These are phyloP conservation scores for Alloteropsis angusta DNA, from an alignment of 202 grass and related monocot species.

Conservation along the genomic window DNA sequence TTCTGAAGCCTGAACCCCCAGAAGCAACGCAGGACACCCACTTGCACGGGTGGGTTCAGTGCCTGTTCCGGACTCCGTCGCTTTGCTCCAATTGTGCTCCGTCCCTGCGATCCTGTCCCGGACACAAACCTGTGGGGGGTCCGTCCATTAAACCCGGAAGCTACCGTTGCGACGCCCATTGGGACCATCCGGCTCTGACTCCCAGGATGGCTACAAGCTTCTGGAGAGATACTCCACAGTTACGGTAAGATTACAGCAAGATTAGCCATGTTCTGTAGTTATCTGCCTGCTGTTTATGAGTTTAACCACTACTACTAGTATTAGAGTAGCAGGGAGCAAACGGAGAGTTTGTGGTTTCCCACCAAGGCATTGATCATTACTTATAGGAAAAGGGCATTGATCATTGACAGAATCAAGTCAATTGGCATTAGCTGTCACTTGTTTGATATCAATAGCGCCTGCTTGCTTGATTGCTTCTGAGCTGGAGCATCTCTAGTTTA, in stretches of 20 bases:
- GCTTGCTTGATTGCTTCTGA: not conserved
- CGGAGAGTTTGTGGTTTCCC: not conserved
- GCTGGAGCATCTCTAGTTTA: conserved; percentile 22
- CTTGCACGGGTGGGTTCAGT: not conserved
- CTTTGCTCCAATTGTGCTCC: not conserved
- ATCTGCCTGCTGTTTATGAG: not conserved
- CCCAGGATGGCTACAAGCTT: not conserved
- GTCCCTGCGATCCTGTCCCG: not conserved
- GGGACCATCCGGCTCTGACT: not conserved
- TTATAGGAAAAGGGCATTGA: not conserved
- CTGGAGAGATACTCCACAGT: too few species aligned
- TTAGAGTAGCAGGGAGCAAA: not conserved
- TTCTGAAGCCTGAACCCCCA: not conserved
- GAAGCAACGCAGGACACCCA: not conserved
- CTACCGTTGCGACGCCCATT: not conserved
- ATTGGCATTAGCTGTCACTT: not conserved
- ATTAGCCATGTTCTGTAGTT: not conserved
- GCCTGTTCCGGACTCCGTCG: not conserved
- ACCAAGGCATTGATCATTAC: not conserved
- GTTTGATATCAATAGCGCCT: not conserved
- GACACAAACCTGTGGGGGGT: not conserved
- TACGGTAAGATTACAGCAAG: too few species aligned
- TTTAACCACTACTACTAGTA: not conserved
- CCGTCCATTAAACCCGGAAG: not conserved
- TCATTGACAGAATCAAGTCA: not conserved